These are phyloP conservation scores for Diaporthe sp. DNA, from an alignment of 2,329 filamentous ascomycete genomes.

Conservation along the genomic window DNA sequence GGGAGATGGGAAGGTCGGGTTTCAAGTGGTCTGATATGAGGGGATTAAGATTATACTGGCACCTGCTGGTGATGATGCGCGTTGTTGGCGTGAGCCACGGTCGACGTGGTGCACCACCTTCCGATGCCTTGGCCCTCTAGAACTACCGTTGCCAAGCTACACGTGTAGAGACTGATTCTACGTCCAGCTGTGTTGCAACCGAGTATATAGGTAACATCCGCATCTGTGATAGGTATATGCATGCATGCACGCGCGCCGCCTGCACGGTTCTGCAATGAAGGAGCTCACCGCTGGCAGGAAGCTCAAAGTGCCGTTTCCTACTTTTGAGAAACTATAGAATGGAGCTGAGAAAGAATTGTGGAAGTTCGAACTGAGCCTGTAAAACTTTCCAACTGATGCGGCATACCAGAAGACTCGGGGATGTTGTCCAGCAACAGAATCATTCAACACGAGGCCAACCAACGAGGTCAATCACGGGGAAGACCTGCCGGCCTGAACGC, in stretches of 20 bases:
- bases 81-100: no score
- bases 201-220: background rate
- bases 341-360: no score
- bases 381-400: background rate
- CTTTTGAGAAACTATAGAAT: background rate
- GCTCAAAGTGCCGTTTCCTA: no score
- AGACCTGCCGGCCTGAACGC: no score
- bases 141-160: no score
- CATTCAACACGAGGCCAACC: background rate
- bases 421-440: background rate
- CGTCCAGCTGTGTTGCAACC: background rate
- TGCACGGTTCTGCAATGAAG: background rate
- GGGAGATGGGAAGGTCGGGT: background rate
- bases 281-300: background rate
- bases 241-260: background rate
- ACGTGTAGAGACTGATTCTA: no score
- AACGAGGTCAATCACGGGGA: no score
- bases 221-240: background rate
- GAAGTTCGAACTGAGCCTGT: no score
- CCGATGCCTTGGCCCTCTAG: no score
- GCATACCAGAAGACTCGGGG: background rate
- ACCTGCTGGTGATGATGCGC: no score
- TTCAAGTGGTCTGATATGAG: slow-evolving; percentile 12
- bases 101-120: no score
- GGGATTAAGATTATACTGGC: no score